These are phyloP conservation scores for Gossypioides kirkii DNA, from an alignment of 345 rosid species.

Conservation along the genomic window DNA sequence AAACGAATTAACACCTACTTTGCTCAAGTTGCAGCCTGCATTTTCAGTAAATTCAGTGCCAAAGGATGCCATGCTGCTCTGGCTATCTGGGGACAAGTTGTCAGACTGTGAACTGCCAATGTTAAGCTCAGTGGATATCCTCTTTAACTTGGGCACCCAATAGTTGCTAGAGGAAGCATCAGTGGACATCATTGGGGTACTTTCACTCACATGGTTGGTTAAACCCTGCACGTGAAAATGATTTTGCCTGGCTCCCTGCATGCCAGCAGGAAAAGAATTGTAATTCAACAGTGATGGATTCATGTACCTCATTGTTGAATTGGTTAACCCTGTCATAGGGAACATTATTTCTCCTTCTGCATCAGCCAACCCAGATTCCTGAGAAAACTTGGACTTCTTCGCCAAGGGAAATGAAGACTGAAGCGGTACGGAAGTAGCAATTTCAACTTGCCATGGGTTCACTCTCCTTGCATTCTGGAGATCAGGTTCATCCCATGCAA, in stretches of 20 bases:
- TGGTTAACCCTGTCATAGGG: slow-evolving; percentile 38
- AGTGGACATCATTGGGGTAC: slow-evolving; percentile 28
- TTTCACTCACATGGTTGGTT: slow-evolving; percentile 39
- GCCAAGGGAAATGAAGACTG: slow-evolving; percentile 43
- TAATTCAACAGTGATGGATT: slow-evolving; percentile 41
- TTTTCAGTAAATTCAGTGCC: slow-evolving; percentile 46
- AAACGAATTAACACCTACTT: slow-evolving; percentile 42
- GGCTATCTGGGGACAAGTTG: slow-evolving; percentile 66
- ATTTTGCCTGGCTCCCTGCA: slow-evolving; percentile 99
- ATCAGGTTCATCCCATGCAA: slow-evolving; percentile 92
- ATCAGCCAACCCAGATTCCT: slow-evolving; percentile 34
- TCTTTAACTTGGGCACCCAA: slow-evolving; percentile 38
- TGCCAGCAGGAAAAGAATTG: slow-evolving; percentile 86
- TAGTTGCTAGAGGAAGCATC: slow-evolving; percentile 36
- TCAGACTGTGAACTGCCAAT: slow-evolving; percentile 69
- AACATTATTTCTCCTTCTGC: slow-evolving; percentile 39
- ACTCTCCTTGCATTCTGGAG: slow-evolving; percentile 60
- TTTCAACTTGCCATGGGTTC: slow-evolving; percentile 88
- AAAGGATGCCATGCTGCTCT: slow-evolving; percentile 52
- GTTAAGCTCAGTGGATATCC: slow-evolving; percentile 53
- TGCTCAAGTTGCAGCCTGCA: slow-evolving; percentile 31
- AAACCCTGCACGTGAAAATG: slow-evolving; percentile 37
- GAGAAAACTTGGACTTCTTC: slow-evolving; percentile 52
- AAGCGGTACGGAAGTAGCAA: slow-evolving; percentile 37
- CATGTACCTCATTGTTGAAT: slow-evolving; percentile 39